Evolutionary conservation across 2,329 filamentous ascomycete species (phyloP).

Genomic region (Dothistroma pini): DNA sequence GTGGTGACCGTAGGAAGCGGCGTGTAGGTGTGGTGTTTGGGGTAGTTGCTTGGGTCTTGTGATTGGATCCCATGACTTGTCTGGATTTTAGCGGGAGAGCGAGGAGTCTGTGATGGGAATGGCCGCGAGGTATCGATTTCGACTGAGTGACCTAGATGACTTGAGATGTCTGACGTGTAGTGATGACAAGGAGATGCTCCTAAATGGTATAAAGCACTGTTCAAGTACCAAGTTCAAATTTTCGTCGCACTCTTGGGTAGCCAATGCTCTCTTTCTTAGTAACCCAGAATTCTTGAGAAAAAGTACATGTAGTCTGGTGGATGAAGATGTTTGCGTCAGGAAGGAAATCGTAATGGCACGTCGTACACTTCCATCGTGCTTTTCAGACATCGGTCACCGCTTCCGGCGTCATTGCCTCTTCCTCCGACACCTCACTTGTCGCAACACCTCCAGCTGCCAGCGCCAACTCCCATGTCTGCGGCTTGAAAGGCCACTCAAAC

Average conservation of each 20-base stretch:
- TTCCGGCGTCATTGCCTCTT: constrained; percentile 4
- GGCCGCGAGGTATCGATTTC: too few relatives aligned
- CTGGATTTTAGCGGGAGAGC: background rate
- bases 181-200: background rate
- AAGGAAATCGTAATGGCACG: too few relatives aligned
- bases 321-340: too few relatives aligned
- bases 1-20: background rate
- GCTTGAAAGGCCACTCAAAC: constrained; percentile 61
- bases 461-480: constrained; percentile 23
- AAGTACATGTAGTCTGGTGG: too few relatives aligned
- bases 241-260: too few relatives aligned
- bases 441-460: constrained; percentile 10
- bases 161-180: background rate
- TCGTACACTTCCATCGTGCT: background rate
- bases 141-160: too few relatives aligned
- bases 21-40: background rate
- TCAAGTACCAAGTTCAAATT: too few relatives aligned
- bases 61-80: background rate
- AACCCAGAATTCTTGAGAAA: too few relatives aligned
- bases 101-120: background rate
- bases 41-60: constrained; percentile 5
- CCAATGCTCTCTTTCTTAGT: too few relatives aligned
- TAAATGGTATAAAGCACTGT: background rate
- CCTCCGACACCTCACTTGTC: background rate
- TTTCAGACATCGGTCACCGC: background rate